Conservation (phyloP, 2,329 filamentous ascomycete genomes). For the Fusarium illudens region DNA sequence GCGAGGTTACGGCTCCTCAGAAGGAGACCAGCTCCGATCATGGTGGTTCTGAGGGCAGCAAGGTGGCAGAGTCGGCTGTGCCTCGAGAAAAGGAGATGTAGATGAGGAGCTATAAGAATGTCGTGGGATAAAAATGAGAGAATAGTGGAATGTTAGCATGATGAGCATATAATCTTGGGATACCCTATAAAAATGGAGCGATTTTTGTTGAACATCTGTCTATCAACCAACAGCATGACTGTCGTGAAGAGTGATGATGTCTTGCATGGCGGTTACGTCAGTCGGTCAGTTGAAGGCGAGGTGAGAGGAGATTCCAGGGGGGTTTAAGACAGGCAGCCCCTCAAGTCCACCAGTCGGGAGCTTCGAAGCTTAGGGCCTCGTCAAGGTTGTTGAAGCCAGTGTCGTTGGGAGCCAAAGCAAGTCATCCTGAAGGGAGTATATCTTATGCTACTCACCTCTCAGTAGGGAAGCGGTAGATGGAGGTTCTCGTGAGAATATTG, state of each 20-base stretch:
- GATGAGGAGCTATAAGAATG: not conserved
- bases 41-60: slow-evolving; percentile 36
- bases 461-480: not conserved
- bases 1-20: slow-evolving; percentile 21
- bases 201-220: not conserved
- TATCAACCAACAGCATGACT: not conserved
- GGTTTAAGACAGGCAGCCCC: not conserved
- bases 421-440: too few species aligned
- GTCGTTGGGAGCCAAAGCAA: not conserved
- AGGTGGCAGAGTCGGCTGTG: slow-evolving; percentile 27
- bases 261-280: not conserved
- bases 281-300: not conserved
- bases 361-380: not conserved
- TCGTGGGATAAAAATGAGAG: not conserved
- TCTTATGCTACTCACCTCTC: not conserved
- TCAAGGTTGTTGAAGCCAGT: not conserved
- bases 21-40: slow-evolving; percentile 37
- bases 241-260: not conserved
- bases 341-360: not conserved
- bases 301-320: not conserved
- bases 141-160: slow-evolving; percentile 17
- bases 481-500: not conserved
- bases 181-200: slow-evolving; percentile 10
- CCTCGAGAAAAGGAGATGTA: slow-evolving; percentile 35
- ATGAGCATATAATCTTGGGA: slow-evolving; percentile 7